Evolutionary conservation across 164 flowering plant species (phyloP), one percentile per base, ranked within the genome.

Genomic region (Buxus sempervirens): DNA sequence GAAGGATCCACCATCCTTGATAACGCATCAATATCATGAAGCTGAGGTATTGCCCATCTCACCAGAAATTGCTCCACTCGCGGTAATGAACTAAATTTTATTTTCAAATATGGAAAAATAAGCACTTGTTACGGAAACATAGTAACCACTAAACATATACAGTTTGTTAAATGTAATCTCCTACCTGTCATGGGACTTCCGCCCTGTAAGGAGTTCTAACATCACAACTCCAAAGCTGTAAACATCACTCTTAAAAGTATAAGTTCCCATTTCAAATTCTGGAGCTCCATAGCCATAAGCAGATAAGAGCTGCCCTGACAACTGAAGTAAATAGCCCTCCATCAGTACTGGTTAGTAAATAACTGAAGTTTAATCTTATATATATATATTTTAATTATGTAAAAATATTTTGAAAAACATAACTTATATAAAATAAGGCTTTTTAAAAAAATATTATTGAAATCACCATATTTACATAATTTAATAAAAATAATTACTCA

Each of bases 201-300:
- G 79, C 48, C 98, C 99, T 4, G 99, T 92, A 63, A 95, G 82
- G 53, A 95, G 89, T 80, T 95, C 99, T 58, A 95, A 70, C 97
- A 95, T 89, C 56, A 95, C 97, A 54, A 90, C 97, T 28, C 99
- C 99, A 83, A 95, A 92, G 75, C 98, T 92, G 82, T 89, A 95
- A 54, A 95, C 93, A 79, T 95, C 99, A 82, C 96, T 92, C 76
- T 83, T 75, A 36, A 61, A 56, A 58, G 94, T 90, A 75, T 90
- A 95, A 58, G 81, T 81, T 67, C 96, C 98, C 7, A 86, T 79
- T 72, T 92, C 96, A 53, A 82, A 88, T 71, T 92, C 96, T 38
- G 99, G 99, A 58, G 96, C 97, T 22, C 89, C 87, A 72, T 90
- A 95, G 23, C 97, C 95, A 69, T 87, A 85, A 16, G 88, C 76